Conservation (phyloP, 2,329 filamentous ascomycete species). For the Bipolaris cookei region DNA sequence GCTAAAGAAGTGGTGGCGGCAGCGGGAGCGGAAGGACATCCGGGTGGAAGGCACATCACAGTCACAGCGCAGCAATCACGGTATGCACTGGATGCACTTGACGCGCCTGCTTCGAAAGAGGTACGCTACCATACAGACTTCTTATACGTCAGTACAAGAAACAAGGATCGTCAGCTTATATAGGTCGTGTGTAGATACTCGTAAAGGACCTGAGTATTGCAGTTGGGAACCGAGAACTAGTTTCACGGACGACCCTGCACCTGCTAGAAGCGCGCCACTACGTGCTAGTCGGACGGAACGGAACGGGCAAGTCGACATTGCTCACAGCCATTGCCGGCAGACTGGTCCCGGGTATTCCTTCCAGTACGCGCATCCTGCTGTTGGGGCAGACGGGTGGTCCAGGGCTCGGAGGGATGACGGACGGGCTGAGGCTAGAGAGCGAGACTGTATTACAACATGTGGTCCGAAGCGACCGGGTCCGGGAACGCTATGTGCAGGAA, state of each 20-base stretch:
- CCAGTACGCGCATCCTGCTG: slow-evolving; percentile 45
- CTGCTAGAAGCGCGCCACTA: slow-evolving; percentile 77
- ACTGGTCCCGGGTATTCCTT: slow-evolving; percentile 69
- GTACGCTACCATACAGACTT: slow-evolving; percentile 15
- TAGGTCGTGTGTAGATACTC: slow-evolving; percentile 43
- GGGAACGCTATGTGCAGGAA: slow-evolving; percentile 66
- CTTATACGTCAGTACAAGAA: neutral
- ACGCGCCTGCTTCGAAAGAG: slow-evolving; percentile 49
- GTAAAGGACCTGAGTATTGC: slow-evolving; percentile 75
- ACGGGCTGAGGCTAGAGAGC: slow-evolving; percentile 27
- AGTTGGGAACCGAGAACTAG: slow-evolving; percentile 68
- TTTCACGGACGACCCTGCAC: slow-evolving; percentile 71
- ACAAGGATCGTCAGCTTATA: slow-evolving; percentile 1
- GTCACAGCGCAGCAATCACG: slow-evolving; percentile 50
- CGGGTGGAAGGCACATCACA: slow-evolving; percentile 36
- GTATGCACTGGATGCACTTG: slow-evolving; percentile 48
- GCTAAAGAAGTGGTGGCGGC: slow-evolving; percentile 26
- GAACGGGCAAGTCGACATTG: slow-evolving; percentile 81
- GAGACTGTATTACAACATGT: slow-evolving; percentile 70
- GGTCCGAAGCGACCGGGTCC: slow-evolving; percentile 58
- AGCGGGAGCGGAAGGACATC: slow-evolving; percentile 27
- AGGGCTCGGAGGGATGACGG: slow-evolving; percentile 42
- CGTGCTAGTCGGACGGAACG: slow-evolving; percentile 80
- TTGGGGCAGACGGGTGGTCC: slow-evolving; percentile 43
- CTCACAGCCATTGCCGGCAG: slow-evolving; percentile 78